These are phyloP conservation scores for Jacaranda mimosifolia DNA, from an alignment of 257 asterid genomes.

Conservation along the genomic window DNA sequence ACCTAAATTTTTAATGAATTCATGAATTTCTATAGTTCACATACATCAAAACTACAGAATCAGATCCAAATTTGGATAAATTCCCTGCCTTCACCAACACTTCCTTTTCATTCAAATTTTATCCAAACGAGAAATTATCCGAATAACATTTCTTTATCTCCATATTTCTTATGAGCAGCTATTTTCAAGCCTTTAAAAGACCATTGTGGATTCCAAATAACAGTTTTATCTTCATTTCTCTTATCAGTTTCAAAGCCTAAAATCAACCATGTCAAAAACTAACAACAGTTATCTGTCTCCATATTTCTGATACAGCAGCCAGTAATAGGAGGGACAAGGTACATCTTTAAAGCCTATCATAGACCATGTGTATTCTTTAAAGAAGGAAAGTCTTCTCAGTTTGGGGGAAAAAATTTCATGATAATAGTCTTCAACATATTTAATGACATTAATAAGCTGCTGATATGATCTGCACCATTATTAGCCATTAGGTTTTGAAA, in stretches of 20 bases:
- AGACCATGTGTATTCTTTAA: slow-evolving; percentile 22
- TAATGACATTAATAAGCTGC: slow-evolving; percentile 21
- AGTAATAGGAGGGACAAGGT: slow-evolving; percentile 18
- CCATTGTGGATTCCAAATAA: neutral
- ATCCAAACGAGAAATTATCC: neutral
- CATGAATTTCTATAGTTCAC: neutral
- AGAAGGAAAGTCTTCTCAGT: slow-evolving; percentile 2
- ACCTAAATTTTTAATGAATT: neutral
- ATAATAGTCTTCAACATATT: slow-evolving; percentile 23
- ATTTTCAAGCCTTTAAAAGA: slow-evolving; percentile 6
- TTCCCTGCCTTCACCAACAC: no score
- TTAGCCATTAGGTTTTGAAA: slow-evolving; percentile 22
- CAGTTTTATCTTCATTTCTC: neutral
- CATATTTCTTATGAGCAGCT: neutral
- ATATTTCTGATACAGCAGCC: slow-evolving; percentile 16
- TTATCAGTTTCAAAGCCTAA: slow-evolving; percentile 25
- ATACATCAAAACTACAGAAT: neutral
- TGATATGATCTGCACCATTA: neutral
- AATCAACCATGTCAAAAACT: slow-evolving; percentile 13
- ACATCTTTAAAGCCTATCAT: neutral
- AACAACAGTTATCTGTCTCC: slow-evolving; percentile 29
- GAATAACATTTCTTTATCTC: neutral
- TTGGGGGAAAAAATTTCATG: slow-evolving; percentile 18
- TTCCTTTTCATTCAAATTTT: neutral
- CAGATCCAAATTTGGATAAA: neutral